Conservation (phyloP, 2,329 filamentous ascomycete species). For the Lachnellula willkommii region DNA sequence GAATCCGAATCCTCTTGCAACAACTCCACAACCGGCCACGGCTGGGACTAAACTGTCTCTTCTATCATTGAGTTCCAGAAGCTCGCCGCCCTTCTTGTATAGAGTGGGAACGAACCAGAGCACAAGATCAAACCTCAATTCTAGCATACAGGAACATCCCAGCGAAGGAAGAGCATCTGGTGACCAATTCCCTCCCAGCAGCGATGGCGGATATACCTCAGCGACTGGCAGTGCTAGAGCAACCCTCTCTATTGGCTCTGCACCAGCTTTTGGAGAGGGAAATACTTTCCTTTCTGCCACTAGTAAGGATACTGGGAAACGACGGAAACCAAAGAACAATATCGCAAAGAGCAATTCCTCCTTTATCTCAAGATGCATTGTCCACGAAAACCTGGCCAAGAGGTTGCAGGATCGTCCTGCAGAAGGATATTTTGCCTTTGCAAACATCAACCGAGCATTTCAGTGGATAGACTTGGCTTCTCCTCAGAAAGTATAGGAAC, state of each 20-base stretch:
- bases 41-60: conserved; percentile 80
- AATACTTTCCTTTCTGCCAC: conserved; percentile 66
- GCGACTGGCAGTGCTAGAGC: conserved; percentile 39
- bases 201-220: conserved; percentile 49
- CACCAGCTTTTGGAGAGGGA: conserved; percentile 77
- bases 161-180: conserved; percentile 55
- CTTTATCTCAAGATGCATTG: conserved; percentile 94
- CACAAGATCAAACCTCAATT: conserved; percentile 39
- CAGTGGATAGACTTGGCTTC: conserved; percentile 93
- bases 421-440: conserved; percentile 84
- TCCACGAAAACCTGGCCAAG: conserved; percentile 75
- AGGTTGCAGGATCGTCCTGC: conserved; percentile 70
- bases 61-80: conserved; percentile 38
- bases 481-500: conserved; percentile 51
- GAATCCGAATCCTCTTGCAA: conserved; percentile 88
- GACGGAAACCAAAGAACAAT: conserved; percentile 93
- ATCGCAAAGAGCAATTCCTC: conserved; percentile 98
- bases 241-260: conserved; percentile 31
- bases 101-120: conserved; percentile 49
- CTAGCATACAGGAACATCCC: conserved; percentile 57
- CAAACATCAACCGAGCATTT: conserved; percentile 90
- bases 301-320: conserved; percentile 70
- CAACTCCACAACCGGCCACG: conserved; percentile 75
- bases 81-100: conserved; percentile 47
- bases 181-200: conserved; percentile 54